Conservation (phyloP, 257 asterid species). For the Linderniella brevidens region DNA sequence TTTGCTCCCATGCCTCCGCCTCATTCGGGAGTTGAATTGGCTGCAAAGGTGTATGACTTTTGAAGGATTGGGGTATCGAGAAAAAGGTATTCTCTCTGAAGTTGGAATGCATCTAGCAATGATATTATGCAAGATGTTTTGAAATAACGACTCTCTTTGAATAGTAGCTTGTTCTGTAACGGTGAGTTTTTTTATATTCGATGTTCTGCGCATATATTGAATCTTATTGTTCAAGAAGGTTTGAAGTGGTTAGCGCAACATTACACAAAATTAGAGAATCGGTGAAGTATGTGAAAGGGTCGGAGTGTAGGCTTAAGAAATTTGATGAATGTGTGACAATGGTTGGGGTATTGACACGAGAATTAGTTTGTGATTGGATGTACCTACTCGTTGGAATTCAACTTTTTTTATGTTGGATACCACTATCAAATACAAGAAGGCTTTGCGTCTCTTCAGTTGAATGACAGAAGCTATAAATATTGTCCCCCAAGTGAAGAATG, state of each 20-base stretch:
- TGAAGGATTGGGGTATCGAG: neutral
- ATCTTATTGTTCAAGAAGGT: conserved; percentile 1
- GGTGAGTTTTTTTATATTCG: too few relatives aligned
- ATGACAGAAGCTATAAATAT: neutral
- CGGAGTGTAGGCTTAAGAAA: conserved; percentile 1
- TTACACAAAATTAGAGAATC: conserved; percentile 6
- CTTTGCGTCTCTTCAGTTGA: too few relatives aligned
- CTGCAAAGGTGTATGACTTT: neutral
- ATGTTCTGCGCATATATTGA: too few relatives aligned
- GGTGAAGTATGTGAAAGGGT: conserved; percentile 7
- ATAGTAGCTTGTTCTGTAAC: neutral
- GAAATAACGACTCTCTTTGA: too few relatives aligned
- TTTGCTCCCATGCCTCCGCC: neutral
- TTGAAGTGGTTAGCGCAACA: neutral
- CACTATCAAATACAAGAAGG: neutral
- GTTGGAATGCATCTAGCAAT: too few relatives aligned
- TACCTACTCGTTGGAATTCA: neutral
- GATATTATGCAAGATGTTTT: too few relatives aligned
- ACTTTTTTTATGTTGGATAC: neutral
- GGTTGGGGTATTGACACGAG: neutral
- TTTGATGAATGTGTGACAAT: conserved; percentile 1
- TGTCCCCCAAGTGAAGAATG: neutral
- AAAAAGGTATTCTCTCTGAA: neutral
- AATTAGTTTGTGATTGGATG: neutral
- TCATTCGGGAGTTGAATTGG: conserved; percentile 1